Evolutionary conservation across 495 filamentous ascomycete species (phyloP).

Genomic region (Annulohypoxylon moriforme): DNA sequence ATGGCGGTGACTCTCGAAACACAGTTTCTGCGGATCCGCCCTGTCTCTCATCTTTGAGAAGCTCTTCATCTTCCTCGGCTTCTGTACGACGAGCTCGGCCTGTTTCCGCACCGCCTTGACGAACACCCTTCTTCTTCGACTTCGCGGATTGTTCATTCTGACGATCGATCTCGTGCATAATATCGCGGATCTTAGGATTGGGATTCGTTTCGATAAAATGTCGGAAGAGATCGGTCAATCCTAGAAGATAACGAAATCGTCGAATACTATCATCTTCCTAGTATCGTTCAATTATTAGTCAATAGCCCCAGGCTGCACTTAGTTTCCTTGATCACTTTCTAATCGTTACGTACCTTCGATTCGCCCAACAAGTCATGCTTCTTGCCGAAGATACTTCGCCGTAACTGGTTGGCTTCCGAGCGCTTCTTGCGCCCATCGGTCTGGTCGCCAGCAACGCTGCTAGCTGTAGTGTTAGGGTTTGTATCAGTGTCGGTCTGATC

Average conservation of each 20-base stretch:
- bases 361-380: constrained; percentile 91
- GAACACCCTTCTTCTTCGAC: constrained; percentile 75
- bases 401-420: constrained; percentile 84
- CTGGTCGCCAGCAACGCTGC: constrained; percentile 82
- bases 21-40: constrained; percentile 87
- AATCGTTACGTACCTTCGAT: constrained; percentile 75
- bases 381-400: constrained; percentile 91
- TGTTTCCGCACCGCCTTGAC: constrained; percentile 85
- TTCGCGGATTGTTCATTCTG: constrained; percentile 83
- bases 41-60: constrained; percentile 89
- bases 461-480: constrained; percentile 90
- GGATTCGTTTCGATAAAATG: constrained; percentile 99
- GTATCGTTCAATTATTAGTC: constrained; percentile 45
- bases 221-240: constrained; percentile 95
- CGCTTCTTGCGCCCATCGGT: constrained; percentile 86
- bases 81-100: constrained; percentile 89
- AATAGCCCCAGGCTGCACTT: neutral
- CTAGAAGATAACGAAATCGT: constrained; percentile 94
- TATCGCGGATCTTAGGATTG: constrained; percentile 87
- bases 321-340: constrained; percentile 1
- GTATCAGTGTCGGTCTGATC: constrained; percentile 93
- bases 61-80: constrained; percentile 96
- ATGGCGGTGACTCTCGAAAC: constrained; percentile 91
- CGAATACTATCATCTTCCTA: constrained; percentile 96
- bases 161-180: constrained; percentile 91